Evolutionary conservation across 495 filamentous ascomycete species (phyloP), one percentile per base, ranked within the genome.

Genomic region (Aspergillus panamensis): DNA sequence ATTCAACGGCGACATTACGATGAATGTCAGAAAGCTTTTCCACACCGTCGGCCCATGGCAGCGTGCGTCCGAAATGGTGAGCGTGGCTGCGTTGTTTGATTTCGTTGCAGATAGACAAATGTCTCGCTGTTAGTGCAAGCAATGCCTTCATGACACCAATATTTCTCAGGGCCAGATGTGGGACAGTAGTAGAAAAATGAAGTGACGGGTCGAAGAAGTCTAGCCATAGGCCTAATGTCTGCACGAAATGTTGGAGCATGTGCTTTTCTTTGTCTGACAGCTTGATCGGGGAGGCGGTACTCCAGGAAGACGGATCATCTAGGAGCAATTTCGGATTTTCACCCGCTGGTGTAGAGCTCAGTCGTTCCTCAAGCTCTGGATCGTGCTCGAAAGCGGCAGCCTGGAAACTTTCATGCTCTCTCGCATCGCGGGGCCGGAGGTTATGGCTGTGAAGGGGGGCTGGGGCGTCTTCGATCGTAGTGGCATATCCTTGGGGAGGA

Each of bases 371-470:
- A 1, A 69, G 45, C 42, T 68, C 63, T 3, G 63, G 61, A 16
- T 66, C 55, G 8, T 51, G 39, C 17, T 44, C 50, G 32, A 71
- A 71, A 8, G 69, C 58, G 0, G 69, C 69, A 16, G 69, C 69
- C 37, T 67, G 52, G 33, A 69, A 71, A 53, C 69, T 71, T 40
- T 71, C 57, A 14, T 53, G 58, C 25, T 71, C 61, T 33, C 66
- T 49, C 8, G 50, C 47, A 3, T 54, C 64, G 10, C 62, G 62
- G 3, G 69, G 69, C 39, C 35, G 61, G 2, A 55, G 21, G n/a
- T 55, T 55, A 8, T 25, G 19, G 8, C 19, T 17, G 0, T 29
- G 44, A n/a, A 55, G 6, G 39, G 9, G 8, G 14, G 6, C 21
- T 19, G 40, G 17, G 9, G 19, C 8, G 8, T 47, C 35, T 14